Evolutionary conservation across 768 basidiomycete species (phyloP), one percentile per base, ranked within the genome.

Genomic region (Mycena belliarum): DNA sequence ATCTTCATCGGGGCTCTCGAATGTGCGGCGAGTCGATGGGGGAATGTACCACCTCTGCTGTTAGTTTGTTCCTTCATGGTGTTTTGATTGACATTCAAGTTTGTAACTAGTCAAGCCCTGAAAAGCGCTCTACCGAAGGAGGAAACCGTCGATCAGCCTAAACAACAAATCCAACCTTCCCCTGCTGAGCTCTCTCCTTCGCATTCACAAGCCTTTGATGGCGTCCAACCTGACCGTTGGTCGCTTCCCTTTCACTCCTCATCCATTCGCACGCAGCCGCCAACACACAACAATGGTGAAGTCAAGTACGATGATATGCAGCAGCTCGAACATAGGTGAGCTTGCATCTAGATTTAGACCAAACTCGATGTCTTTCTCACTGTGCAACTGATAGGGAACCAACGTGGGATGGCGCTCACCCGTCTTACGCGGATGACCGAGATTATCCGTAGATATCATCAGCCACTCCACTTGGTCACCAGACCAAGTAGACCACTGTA

Each of bases 1-100:
- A 69, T 72, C n/a, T 75, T 83, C 41, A 68, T 84, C 40, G 66
- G 71, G 5, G 71, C 76, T 9, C 72, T 87, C 25, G 74, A 82
- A 69, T 66, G 60, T 54, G 64, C 66, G 2, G 56, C 69, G 49
- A 59, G 49, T 16, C 68, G 72, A 26, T 76, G 79, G 79, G 59
- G 76, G n/a, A 69, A 65, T 63, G 65, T 65, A 16, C 49, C 58
- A 1, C 51, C 59, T 5, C 62, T 73, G 23, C 45, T 79, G 79
- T 80, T 49, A 64, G 77, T 67, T 10, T 28, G 24, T 44, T 54
- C 33, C 21, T 32, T 40, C n/a, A n/a, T 18, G 23, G 6, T 8
- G 32, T n/a, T 29, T 20, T 53, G n/a, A n/a, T n/a, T n/a, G n/a
- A n/a, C n/a, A n/a, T n/a, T n/a, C n/a, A 37, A 61, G 29, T 15